phyloP scores from a whole-genome alignment of 768 basidiomycete species.

The Hygrocybe coccinea region DNA sequence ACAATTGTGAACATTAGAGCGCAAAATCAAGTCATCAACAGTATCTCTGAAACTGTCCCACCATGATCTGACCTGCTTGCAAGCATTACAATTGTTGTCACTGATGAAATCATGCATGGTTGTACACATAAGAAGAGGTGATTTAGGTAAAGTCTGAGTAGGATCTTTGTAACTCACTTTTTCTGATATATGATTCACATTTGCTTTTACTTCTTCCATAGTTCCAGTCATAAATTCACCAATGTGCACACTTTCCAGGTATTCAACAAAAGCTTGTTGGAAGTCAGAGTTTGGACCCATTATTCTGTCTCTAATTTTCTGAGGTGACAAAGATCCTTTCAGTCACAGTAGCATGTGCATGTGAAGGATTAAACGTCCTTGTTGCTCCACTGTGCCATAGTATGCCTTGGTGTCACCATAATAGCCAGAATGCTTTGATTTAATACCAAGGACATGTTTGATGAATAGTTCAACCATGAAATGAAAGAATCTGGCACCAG shows the following conservation, averaged over 20 bases:
- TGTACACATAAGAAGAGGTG: slow-evolving; percentile 15
- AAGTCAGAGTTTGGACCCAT: slow-evolving; percentile 23
- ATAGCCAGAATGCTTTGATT: slow-evolving; percentile 15
- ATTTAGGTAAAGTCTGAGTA: slow-evolving; percentile 19
- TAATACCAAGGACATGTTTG: slow-evolving; percentile 21
- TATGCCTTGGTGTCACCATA: slow-evolving; percentile 29
- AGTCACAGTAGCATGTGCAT: slow-evolving; percentile 37
- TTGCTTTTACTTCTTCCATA: slow-evolving; percentile 12
- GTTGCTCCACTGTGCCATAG: slow-evolving; percentile 33
- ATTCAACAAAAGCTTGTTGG: slow-evolving; percentile 20
- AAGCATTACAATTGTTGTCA: not conserved
- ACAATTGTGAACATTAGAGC: no score
- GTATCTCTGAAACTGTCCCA: not conserved
- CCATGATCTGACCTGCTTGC: not conserved
- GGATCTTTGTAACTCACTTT: slow-evolving; percentile 14
- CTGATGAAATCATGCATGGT: not conserved
- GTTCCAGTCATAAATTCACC: slow-evolving; percentile 30
- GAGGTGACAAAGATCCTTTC: slow-evolving; percentile 22
- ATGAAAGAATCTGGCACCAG: slow-evolving; percentile 27
- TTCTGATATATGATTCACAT: not conserved
- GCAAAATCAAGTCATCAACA: not conserved
- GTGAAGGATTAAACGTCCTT: slow-evolving; percentile 35
- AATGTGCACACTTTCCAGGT: slow-evolving; percentile 27
- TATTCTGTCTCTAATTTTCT: slow-evolving; percentile 30
- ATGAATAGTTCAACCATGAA: slow-evolving; percentile 21